Base-by-base conservation (phyloP, 495 filamentous ascomycete genomes). In the Hypoxylon perforatum region DNA sequence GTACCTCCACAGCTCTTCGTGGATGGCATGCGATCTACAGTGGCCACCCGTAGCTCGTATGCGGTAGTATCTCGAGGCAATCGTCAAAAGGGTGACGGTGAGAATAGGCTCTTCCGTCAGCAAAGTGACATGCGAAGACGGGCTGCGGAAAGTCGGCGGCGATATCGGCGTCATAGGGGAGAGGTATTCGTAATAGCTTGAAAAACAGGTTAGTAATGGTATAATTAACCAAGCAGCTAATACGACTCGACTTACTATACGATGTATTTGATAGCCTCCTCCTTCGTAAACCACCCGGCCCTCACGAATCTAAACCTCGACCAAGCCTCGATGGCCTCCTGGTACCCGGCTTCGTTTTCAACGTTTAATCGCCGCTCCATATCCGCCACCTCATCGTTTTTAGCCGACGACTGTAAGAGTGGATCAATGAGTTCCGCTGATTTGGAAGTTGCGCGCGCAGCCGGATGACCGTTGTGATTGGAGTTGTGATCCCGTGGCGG, bases 1-100 rank as follows among this genome's bases (percentile, higher is more conserved):
- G 73, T 97, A 97, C 21, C 86, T 88, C 95, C 95, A 99, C n/a
- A 99, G 85, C 76, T 92, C 89, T 64, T 97, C 93, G 70, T 98
- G 95, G 52, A 99, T 96, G 57, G 92, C 91, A 66, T 93, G 92
- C 0, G 92, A 91, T 39, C 95, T 88, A 39, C 91, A 95, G 63
- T 87, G 82, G 2, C 91, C 88, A 3, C 96, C 96, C 1, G 92
- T 86, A n/a, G 91, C 89, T 21, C 88, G 83, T 15, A 96, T 88
- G 58, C 85, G 85, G 72, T 88, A 85, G 73, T 97, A 95, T 18
- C 95, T 86, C 12, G 94, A 96, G 1, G 95, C 87, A 49, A 97
- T 94, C 0, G 94, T 95, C 30, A 99, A 84, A 11, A 99, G 86
- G 0, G 93, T 96, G 12, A 97, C 89, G 1, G 91, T 90, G 19